Conservation (phyloP, 2,329 filamentous ascomycete genomes). For the Colletotrichum gloeosporioides region DNA sequence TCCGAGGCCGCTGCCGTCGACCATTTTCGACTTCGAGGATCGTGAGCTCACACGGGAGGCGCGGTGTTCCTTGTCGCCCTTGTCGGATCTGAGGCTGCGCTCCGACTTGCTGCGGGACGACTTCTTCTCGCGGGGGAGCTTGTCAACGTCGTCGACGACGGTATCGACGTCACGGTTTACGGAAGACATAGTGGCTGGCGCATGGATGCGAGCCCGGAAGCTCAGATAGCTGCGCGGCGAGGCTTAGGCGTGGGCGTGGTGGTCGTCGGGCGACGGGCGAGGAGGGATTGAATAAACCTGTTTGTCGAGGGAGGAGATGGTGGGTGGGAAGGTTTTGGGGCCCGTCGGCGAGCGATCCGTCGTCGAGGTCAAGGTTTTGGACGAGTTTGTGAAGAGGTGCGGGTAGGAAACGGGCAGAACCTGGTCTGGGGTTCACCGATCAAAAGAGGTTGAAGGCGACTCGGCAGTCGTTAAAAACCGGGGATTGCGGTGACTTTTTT, state of each 20-base stretch:
- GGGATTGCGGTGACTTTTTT: not conserved
- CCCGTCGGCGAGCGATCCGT: constrained; percentile 1
- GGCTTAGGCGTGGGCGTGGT: not conserved
- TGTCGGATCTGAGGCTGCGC: constrained; percentile 24
- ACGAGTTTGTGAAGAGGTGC: constrained; percentile 10
- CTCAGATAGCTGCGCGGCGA: not conserved
- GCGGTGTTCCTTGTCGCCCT: constrained; percentile 25
- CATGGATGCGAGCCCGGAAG: constrained; percentile 22
- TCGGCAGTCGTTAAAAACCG: constrained; percentile 10
- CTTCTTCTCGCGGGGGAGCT: constrained; percentile 38
- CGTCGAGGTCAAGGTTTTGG: constrained; percentile 1
- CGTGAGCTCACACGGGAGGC: constrained; percentile 23
- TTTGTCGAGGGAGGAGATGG: not conserved
- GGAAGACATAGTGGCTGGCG: constrained; percentile 39
- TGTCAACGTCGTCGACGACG: constrained; percentile 32
- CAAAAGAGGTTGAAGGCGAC: constrained; percentile 2
- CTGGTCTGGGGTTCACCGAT: constrained; percentile 19
- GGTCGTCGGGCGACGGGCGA: not conserved
- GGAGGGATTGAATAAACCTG: not conserved
- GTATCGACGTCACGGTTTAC: constrained; percentile 46
- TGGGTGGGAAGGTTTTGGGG: not conserved
- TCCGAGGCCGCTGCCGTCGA: constrained; percentile 20
- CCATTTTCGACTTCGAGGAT: constrained; percentile 21
- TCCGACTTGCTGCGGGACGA: constrained; percentile 16
- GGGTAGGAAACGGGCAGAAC: constrained; percentile 14